Conservation (phyloP, 441 rosid genomes). For the Gossypium lobatum region DNA sequence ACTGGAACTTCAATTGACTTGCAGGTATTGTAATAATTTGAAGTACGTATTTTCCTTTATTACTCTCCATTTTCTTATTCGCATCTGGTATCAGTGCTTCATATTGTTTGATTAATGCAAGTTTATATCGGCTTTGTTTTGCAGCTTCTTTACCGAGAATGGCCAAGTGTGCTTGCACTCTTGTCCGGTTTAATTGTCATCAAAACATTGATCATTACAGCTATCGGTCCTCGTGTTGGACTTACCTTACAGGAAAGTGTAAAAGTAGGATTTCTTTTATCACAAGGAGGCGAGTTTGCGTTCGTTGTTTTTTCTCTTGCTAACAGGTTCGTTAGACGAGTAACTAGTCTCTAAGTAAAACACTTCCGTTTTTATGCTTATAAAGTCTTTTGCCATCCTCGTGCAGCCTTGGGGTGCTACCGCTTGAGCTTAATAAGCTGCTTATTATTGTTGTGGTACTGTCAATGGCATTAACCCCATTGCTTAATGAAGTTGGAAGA, state of each 20-base stretch:
- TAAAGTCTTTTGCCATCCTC: slow-evolving; percentile 15
- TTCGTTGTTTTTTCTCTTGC: slow-evolving; percentile 94
- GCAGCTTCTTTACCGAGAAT: slow-evolving; percentile 84
- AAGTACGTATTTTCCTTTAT: neutral
- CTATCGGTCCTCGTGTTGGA: slow-evolving; percentile 93
- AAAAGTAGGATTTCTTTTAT: slow-evolving; percentile 81
- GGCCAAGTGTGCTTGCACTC: slow-evolving; percentile 93
- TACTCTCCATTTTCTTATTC: neutral
- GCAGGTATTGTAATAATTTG: slow-evolving; percentile 44
- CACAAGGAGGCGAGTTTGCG: slow-evolving; percentile 98
- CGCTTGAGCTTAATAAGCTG: slow-evolving; percentile 97
- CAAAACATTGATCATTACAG: slow-evolving; percentile 83
- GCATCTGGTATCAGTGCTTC: neutral
- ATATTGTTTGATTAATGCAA: slow-evolving; percentile 7
- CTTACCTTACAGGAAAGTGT: slow-evolving; percentile 83
- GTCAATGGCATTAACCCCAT: slow-evolving; percentile 96
- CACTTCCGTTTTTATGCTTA: slow-evolving; percentile 17
- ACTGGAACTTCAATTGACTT: slow-evolving; percentile 91
- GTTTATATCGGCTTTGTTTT: slow-evolving; percentile 14
- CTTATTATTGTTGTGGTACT: slow-evolving; percentile 94
- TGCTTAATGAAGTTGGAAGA: slow-evolving; percentile 81
- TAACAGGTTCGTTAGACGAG: slow-evolving; percentile 52
- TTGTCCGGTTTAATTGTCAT: slow-evolving; percentile 82
- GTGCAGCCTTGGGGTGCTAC: slow-evolving; percentile 91
- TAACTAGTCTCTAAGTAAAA: slow-evolving; percentile 14